A percentile compares a stretch with the other conserved stretches of the same genome.
Conservation (phyloP, 495 filamentous ascomycete species). For the Penicillium crystallinum region DNA sequence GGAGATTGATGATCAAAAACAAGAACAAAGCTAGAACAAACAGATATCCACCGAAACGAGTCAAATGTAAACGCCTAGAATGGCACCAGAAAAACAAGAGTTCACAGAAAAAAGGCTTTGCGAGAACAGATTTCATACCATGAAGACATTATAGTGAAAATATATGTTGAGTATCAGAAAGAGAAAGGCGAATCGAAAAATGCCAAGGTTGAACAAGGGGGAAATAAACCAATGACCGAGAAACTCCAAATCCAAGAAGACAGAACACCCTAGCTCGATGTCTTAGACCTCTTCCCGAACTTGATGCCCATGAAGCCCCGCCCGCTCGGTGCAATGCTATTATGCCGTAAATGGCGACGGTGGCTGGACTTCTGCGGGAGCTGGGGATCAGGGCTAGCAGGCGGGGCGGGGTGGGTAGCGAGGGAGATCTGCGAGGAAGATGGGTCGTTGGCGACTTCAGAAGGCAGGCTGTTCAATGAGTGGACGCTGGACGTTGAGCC, state of each 20-base stretch:
- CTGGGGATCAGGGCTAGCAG: slow-evolving; percentile 2
- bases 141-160: slow-evolving; percentile 4
- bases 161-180: background rate
- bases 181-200: background rate
- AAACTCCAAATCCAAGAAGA: background rate
- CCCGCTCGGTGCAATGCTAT: slow-evolving; percentile 15
- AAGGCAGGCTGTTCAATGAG: slow-evolving; percentile 56
- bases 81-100: too few species aligned
- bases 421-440: slow-evolving; percentile 5
- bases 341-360: slow-evolving; percentile 16
- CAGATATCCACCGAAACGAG: too few species aligned
- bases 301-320: slow-evolving; percentile 37
- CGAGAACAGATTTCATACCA: background rate
- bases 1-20: background rate
- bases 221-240: slow-evolving; percentile 3
- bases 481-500: slow-evolving; percentile 63
- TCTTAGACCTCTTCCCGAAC: slow-evolving; percentile 27
- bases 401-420: background rate
- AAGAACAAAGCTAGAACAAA: too few species aligned
- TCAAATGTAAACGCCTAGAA: background rate
- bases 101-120: too few species aligned
- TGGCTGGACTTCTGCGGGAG: slow-evolving; percentile 17
- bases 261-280: slow-evolving; percentile 8
- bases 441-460: slow-evolving; percentile 40
- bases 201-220: background rate